Evolutionary conservation across 2,329 filamentous ascomycete genomes (phyloP).

Genomic region (Emmonsia crescens): DNA sequence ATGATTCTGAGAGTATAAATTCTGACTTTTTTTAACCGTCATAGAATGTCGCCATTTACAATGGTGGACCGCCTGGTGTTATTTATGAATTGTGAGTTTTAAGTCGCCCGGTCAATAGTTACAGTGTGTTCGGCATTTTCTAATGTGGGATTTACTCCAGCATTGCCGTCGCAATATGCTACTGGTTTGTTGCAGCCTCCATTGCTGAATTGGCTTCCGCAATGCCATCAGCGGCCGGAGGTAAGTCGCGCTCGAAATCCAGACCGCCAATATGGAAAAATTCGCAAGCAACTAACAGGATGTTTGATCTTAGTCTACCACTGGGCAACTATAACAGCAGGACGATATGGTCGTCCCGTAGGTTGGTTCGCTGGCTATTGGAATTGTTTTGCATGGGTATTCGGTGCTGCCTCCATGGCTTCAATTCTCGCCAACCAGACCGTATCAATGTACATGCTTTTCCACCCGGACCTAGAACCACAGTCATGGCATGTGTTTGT

Average conservation of each 20-base stretch:
- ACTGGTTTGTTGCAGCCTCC: conserved; percentile 48
- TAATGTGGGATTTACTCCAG: conserved; percentile 17
- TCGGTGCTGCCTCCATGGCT: conserved; percentile 49
- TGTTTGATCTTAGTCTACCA: conserved; percentile 40
- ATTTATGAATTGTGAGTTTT: conserved; percentile 47
- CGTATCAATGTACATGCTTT: conserved; percentile 51
- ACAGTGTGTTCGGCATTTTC: neutral
- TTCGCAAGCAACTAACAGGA: neutral
- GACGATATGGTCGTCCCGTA: conserved; percentile 43
- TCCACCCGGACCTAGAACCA: conserved; percentile 43
- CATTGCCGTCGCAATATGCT: conserved; percentile 40
- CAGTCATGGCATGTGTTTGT: conserved; percentile 51
- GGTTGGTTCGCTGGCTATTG: conserved; percentile 38
- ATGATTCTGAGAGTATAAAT: neutral
- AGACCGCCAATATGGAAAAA: neutral
- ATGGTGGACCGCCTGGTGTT: conserved; percentile 52
- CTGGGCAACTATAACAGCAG: conserved; percentile 50
- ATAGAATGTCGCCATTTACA: conserved; percentile 43
- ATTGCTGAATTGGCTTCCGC: conserved; percentile 51
- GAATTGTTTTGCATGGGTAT: conserved; percentile 46
- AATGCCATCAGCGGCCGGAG: conserved; percentile 50
- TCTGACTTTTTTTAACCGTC: conserved; percentile 12
- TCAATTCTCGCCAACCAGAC: conserved; percentile 50
- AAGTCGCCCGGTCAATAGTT: neutral
- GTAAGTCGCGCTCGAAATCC: conserved; percentile 16